Evolutionary conservation across 2,329 filamentous ascomycete species (phyloP), one percentile per base, ranked within the genome.

Genomic region (Fusarium drepaniforme): DNA sequence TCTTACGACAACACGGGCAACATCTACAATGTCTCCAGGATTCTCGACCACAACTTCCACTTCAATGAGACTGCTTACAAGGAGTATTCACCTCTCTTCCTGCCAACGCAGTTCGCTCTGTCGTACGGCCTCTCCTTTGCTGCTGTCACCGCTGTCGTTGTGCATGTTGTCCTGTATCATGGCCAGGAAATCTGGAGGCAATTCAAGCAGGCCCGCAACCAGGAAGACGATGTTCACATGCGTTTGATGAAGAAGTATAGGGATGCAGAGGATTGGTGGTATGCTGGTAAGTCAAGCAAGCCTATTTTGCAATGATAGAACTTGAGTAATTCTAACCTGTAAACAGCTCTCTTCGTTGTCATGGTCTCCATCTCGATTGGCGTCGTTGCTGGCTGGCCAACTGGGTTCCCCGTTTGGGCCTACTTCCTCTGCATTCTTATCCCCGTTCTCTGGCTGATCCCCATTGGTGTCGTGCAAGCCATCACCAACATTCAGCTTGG

Each of bases 121-220:
- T 83, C 85, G 9, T 91, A 93, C 75, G 91, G 91, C 2, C 83
- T 93, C 13, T 90, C 90, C 0, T 93, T 93, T 78, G 92, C 92
- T n/a, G 90, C 91, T 25, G 87, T 93, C 33, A 87, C 90, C 0
- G 89, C 90, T 12, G 90, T 91, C 67, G 81, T 91, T 49, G 85
- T 90, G 9, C 89, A 91, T 67, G 88, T 90, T 51, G 80, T 77
- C 3, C 80, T 91, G 16, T 91, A 90, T 78, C 87, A 91, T 74
- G 89, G 89, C 37, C 83, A 83, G 63, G 86, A 89, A 66, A 88
- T 91, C 56, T 88, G 86, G 84, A 84, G 83, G 42, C 89, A 90
- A 77, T 89, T 88, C 79, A 87, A 84, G 78, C 82, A 88, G 68
- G 88, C 88, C 4, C 87, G 89, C 53, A 84, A 86, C 57, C 88